Base-by-base conservation (phyloP, 306 rosid species). In the Cucurbita pepo region DNA sequence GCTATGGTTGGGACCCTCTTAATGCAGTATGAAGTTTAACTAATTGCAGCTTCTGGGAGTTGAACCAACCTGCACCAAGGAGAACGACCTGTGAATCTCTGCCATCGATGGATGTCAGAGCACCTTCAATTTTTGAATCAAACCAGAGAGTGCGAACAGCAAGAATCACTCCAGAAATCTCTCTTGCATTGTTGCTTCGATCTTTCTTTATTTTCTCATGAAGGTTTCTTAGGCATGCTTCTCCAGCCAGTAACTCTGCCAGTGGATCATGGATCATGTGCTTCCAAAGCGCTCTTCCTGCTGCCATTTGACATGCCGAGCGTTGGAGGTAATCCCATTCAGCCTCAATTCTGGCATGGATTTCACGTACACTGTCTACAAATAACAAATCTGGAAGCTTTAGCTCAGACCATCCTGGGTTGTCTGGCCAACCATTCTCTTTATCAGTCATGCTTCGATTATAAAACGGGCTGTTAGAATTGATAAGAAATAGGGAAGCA, bases 231-330 rank as follows among this genome's bases (percentile, higher is more conserved):
- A 89, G 74, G 85, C 86, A 85, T 36, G 85, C 78, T 89, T 91
- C 97, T 43, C 97, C 97, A 6, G 96, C 96, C 3, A 94, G 88
- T 37, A 94, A 79, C 57, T 76, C 86, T 70, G 97, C 99, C 0
- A 91, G 78, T 7, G 96, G 95, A 74, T 94, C 97, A 77, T 30
- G 34, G 34, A 30, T 30, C 58, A 86, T 89, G 54, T 95, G 99
- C 76, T 82, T 95, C 99, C 96, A 95, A 75, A 91, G 85, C 52
- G 99, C 97, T 86, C 99, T 90, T 59, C 95, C 97, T 0, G 97
- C 99, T 50, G 97, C 99, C 7, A 90, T 91, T 78, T 89, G 99
- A 76, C 99, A 91, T 0, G 92, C 96, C 13, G 95, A 95, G 52
- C 87, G 87, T 76, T 84, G 90, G 63, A 89, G 88, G 62, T 85